These are phyloP conservation scores for Coniochaeta sp. DNA, from an alignment of 2,329 filamentous ascomycete species.

Conservation along the genomic window DNA sequence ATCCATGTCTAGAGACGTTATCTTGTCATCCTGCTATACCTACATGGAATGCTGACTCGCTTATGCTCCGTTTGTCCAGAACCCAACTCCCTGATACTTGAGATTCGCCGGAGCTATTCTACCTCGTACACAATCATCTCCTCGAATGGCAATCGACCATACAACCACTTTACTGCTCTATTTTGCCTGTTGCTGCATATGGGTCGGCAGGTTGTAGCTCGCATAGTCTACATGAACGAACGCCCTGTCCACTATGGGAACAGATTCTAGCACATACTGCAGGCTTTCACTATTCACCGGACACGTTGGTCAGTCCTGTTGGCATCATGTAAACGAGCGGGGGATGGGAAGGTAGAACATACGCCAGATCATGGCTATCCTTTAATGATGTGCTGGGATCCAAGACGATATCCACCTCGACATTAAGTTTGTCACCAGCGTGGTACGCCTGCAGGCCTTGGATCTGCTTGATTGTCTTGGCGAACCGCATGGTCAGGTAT, in stretches of 20 bases:
- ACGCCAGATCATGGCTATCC: constrained; percentile 72
- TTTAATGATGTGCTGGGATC: constrained; percentile 68
- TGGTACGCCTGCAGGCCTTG: constrained; percentile 83
- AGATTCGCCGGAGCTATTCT: not conserved
- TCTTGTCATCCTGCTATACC: not conserved
- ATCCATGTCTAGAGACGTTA: not conserved
- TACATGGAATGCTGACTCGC: not conserved
- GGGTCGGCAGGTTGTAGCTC: constrained; percentile 54
- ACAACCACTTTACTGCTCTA: not conserved
- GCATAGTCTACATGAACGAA: constrained; percentile 63
- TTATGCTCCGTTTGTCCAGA: not conserved
- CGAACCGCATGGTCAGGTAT: constrained; percentile 91
- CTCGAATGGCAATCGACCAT: not conserved
- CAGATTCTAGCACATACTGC: constrained; percentile 78
- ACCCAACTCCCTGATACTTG: not conserved
- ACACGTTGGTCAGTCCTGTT: not conserved
- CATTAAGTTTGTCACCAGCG: constrained; percentile 76
- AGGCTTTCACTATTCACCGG: constrained; percentile 51
- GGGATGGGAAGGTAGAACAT: constrained; percentile 3
- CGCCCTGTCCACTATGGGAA: constrained; percentile 68
- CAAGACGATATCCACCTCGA: constrained; percentile 75
- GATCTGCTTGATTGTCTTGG: constrained; percentile 77
- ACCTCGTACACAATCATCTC: not conserved
- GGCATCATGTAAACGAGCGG: not conserved
- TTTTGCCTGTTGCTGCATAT: constrained; percentile 38